Evolutionary conservation across 345 rosid genomes (phyloP).

Genomic region (Populus euphratica): DNA sequence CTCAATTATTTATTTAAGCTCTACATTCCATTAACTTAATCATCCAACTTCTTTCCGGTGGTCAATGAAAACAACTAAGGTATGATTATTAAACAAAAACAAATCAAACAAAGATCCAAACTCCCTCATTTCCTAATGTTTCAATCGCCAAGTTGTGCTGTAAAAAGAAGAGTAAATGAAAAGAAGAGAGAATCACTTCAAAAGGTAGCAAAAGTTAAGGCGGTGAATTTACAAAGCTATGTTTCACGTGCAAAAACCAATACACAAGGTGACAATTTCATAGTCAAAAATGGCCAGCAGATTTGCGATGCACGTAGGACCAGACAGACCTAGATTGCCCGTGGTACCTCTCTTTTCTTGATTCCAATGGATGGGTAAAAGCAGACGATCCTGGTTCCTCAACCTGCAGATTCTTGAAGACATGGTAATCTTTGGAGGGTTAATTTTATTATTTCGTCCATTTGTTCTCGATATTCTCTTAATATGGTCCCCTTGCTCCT

Average conservation of each 20-base stretch:
- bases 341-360: not conserved
- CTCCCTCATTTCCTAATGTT: not conserved
- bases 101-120: not conserved
- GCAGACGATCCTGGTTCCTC: not conserved
- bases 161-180: not conserved
- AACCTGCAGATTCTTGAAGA: too few species aligned
- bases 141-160: not conserved
- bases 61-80: not conserved
- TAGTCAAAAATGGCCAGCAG: constrained; percentile 1
- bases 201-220: not conserved
- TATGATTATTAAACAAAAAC: not conserved
- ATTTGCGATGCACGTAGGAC: not conserved
- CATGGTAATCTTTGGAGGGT: too few species aligned
- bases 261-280: not conserved
- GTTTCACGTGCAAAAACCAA: constrained; percentile 10
- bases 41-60: not conserved
- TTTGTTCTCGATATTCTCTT: too few species aligned
- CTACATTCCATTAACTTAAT: not conserved
- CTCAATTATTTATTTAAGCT: not conserved
- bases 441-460: too few species aligned
- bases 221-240: not conserved
- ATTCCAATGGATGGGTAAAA: not conserved
- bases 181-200: not conserved
- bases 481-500: too few species aligned
- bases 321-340: not conserved